Conservation (phyloP, 2,329 filamentous ascomycete genomes). For the Fusarium marasasianum region DNA sequence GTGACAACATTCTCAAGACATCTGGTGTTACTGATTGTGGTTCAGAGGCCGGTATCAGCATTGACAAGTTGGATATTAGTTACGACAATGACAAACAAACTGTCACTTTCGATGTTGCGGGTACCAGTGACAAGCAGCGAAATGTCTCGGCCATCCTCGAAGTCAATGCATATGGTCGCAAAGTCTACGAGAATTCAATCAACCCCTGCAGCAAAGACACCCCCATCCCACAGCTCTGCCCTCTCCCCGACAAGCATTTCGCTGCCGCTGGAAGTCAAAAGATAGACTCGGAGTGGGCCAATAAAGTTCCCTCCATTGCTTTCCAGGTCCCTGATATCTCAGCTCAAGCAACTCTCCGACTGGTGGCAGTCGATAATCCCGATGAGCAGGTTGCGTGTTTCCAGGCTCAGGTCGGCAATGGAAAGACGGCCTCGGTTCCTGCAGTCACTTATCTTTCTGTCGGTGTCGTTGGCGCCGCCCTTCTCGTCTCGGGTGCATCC, state of each 20-base stretch:
- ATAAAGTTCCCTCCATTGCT: conserved; percentile 84
- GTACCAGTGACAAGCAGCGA: conserved; percentile 76
- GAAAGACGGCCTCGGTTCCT: conserved; percentile 79
- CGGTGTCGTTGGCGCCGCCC: conserved; percentile 84
- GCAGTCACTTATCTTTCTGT: conserved; percentile 86
- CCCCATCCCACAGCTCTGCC: conserved; percentile 80
- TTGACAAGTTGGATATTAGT: conserved; percentile 78
- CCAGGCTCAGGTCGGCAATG: conserved; percentile 82
- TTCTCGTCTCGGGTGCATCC: conserved; percentile 76
- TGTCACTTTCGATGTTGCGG: conserved; percentile 84
- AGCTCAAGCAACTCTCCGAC: conserved; percentile 80
- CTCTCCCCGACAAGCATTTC: conserved; percentile 81
- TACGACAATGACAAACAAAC: conserved; percentile 80
- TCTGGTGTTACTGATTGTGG: conserved; percentile 80
- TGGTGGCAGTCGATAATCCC: conserved; percentile 67
- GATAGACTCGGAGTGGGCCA: conserved; percentile 76
- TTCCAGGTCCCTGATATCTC: conserved; percentile 92
- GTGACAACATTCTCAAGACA: conserved; percentile 79
- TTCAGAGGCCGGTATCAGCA: conserved; percentile 64
- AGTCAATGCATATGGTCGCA: conserved; percentile 84
- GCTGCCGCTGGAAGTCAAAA: conserved; percentile 74
- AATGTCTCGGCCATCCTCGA: conserved; percentile 82
- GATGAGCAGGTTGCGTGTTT: conserved; percentile 81
- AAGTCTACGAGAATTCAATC: conserved; percentile 82
- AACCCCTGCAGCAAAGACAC: conserved; percentile 79